Base-by-base conservation (phyloP, 768 basidiomycete genomes). In the Rubroboletus satanas region DNA sequence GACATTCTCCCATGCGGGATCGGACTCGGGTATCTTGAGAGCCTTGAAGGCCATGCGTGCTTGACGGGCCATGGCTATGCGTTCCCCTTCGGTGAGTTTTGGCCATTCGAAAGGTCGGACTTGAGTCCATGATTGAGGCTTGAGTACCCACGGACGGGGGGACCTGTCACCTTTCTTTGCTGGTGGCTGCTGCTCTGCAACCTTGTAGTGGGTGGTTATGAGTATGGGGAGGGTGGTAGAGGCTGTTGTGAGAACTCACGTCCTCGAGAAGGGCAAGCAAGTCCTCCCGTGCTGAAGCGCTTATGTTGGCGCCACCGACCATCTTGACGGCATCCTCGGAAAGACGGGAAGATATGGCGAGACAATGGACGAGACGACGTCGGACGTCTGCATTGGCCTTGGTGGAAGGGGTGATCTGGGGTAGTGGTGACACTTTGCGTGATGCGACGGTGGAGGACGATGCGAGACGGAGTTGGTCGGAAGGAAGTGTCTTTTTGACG, bases 41-140 rank as follows among this genome's bases (percentile, higher is more conserved):
- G 65, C 66, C 33, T 69, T 72, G 61, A 86, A 76, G 0, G 71
- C 77, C 15, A 71, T 57, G 44, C 83, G 77, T 1, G 82, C 85
- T 29, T 75, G 72, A 38, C 80, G 77, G 8, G 81, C 76, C 66
- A 89, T 72, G n/a, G 56, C 61, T 8, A 70, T 72, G 5, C 80
- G 77, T 43, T 83, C 80, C 2, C 71, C 46, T 29, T 80, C 78
- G 3, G 73, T 72, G 28, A 86, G 73, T 29, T 73, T 73, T 0
- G 76, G 72, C 77, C 80, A 87, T 57, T 83, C 84, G 54, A 77
- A 83, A 0, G 88, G 88, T 7, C 85, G 82, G 26, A 89, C 83
- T 62, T 90, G 83, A 33, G 74, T 74, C 87, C 88, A 90, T 3
- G 80, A 72, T 18, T 69, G 63, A 23, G 76, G 70, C 58, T 82